Evolutionary conservation across 352 stramenopile genomes (phyloP).

Genomic region (Blastocystis sp.): DNA sequence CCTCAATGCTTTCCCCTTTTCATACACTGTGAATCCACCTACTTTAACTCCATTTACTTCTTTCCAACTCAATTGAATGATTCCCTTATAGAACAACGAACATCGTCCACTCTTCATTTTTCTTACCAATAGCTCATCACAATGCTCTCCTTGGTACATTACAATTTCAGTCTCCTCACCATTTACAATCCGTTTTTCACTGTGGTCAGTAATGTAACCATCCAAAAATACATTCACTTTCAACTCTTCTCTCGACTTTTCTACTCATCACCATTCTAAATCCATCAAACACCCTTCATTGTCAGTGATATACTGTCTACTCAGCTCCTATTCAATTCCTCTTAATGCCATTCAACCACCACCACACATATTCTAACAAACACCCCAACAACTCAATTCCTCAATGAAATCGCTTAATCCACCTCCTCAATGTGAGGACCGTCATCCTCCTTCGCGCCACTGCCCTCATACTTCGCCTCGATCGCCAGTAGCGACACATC

Average conservation of each 20-base stretch:
- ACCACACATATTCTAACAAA: too few species aligned
- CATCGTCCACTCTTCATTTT: not conserved
- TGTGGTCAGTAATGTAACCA: not conserved
- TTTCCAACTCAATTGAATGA: not conserved
- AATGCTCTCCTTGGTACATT: not conserved
- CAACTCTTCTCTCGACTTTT: too few species aligned
- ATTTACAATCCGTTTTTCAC: not conserved
- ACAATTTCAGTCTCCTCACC: not conserved
- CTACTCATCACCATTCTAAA: too few species aligned
- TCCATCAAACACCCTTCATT: too few species aligned
- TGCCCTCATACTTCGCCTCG: too few species aligned
- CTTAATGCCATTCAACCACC: too few species aligned
- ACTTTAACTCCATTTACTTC: not conserved
- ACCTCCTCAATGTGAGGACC: too few species aligned
- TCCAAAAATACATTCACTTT: not conserved
- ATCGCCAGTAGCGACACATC: conserved; percentile 72
- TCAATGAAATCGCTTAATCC: too few species aligned
- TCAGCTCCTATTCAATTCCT: too few species aligned
- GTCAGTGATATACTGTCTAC: too few species aligned
- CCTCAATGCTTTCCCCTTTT: conserved; percentile 18
- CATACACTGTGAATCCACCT: conserved; percentile 2
- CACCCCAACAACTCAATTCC: too few species aligned
- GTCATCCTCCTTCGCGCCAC: too few species aligned
- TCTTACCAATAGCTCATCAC: not conserved
- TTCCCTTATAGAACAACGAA: not conserved